phyloP scores from a whole-genome alignment of 352 stramenopile species.

The Phytophthora quininea region DNA sequence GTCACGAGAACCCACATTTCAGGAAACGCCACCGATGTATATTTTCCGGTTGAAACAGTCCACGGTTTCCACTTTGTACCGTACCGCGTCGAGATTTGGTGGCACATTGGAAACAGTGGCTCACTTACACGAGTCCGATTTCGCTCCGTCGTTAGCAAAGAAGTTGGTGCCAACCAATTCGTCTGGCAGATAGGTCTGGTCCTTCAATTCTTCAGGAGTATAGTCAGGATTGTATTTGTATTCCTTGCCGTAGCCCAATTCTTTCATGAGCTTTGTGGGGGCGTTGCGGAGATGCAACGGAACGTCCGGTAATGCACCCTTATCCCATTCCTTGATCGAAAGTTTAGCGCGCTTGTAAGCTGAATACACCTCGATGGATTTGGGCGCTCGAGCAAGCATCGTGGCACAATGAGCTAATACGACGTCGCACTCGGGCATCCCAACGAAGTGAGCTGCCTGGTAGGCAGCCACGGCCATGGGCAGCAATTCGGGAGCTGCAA shows the following conservation, averaged over 20 bases:
- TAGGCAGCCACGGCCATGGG: slow-evolving; percentile 73
- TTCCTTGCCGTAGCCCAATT: slow-evolving; percentile 76
- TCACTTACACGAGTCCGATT: slow-evolving; percentile 8
- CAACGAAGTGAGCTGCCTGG: slow-evolving; percentile 75
- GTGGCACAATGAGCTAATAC: slow-evolving; percentile 81
- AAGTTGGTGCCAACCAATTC: slow-evolving; percentile 70
- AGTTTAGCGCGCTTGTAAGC: slow-evolving; percentile 84
- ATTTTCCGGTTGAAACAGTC: slow-evolving; percentile 9
- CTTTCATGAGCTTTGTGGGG: slow-evolving; percentile 78
- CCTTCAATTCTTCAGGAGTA: slow-evolving; percentile 60
- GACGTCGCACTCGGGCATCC: slow-evolving; percentile 89
- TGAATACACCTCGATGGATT: slow-evolving; percentile 85
- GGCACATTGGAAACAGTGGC: too few relatives aligned
- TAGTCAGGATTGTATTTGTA: slow-evolving; percentile 89
- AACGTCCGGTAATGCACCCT: slow-evolving; percentile 69
- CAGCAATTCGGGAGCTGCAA: slow-evolving; percentile 72
- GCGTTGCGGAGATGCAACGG: slow-evolving; percentile 85
- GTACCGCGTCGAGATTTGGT: too few relatives aligned
- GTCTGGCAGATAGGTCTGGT: slow-evolving; percentile 87
- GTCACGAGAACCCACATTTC: slow-evolving; percentile 2
- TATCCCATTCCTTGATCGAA: slow-evolving; percentile 58
- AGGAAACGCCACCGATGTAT: not conserved
- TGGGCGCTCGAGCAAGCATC: slow-evolving; percentile 79
- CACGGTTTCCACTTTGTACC: slow-evolving; percentile 3
- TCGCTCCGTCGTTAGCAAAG: slow-evolving; percentile 40